phyloP scores from a whole-genome alignment of 2,329 filamentous ascomycete species.

The Botrytis porri region DNA sequence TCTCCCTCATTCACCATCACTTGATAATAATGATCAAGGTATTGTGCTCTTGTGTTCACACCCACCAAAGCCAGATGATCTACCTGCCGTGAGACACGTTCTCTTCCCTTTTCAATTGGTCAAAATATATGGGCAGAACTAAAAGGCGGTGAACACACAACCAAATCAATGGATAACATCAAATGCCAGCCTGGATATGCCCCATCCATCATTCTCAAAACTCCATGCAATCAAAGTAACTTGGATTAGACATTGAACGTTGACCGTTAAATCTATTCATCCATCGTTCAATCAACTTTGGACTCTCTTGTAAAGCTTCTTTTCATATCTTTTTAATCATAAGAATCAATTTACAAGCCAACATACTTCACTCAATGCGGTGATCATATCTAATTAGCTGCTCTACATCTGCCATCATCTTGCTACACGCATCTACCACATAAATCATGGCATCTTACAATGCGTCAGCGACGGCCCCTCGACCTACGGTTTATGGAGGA shows the following conservation, averaged over 20 bases:
- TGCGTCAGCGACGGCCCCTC: conserved; percentile 41
- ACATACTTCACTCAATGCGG: conserved; percentile 34
- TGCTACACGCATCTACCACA: conserved; percentile 22
- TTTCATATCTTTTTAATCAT: neutral
- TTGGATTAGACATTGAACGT: conserved; percentile 8
- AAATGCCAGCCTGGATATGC: conserved; percentile 19
- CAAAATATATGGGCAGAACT: neutral
- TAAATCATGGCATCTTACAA: conserved; percentile 45
- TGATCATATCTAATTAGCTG: conserved; percentile 26
- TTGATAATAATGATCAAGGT: neutral
- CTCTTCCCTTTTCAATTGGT: conserved; percentile 8
- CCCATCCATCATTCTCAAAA: conserved; percentile 12
- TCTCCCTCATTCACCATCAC: neutral
- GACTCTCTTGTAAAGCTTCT: neutral
- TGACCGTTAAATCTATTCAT: conserved; percentile 12
- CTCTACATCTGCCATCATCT: conserved; percentile 24
- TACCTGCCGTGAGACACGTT: conserved; percentile 13
- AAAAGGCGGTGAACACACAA: neutral
- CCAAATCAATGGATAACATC: conserved; percentile 7
- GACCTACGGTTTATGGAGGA: conserved; percentile 46
- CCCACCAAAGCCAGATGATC: neutral
- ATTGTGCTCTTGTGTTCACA: neutral
- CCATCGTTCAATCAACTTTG: neutral
- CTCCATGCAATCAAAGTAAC: conserved; percentile 9
- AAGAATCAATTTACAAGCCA: neutral